Conservation (phyloP, 495 filamentous ascomycete species). For the Chaetomidium leptoderma region DNA sequence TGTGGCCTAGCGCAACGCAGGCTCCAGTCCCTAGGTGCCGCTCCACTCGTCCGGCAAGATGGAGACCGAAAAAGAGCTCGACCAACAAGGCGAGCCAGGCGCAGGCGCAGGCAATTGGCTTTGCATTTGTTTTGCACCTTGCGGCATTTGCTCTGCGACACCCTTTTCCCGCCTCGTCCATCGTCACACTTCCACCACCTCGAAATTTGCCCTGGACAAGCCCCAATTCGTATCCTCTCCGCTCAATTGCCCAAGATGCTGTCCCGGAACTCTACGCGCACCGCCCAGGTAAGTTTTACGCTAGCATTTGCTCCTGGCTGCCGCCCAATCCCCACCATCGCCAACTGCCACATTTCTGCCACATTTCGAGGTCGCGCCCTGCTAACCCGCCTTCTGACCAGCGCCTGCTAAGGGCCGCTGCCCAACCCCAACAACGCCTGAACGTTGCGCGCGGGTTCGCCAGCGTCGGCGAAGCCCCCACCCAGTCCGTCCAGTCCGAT, state of each 20-base stretch:
- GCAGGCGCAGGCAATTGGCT: slow-evolving; percentile 13
- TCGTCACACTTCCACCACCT: slow-evolving; percentile 8
- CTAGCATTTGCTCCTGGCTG: background rate
- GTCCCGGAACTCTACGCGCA: slow-evolving; percentile 54
- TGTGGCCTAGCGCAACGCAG: slow-evolving; percentile 14
- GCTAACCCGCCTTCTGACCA: slow-evolving; percentile 34
- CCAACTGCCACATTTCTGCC: background rate
- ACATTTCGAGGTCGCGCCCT: slow-evolving; percentile 17
- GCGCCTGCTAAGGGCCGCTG: slow-evolving; percentile 54
- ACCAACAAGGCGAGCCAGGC: slow-evolving; percentile 28
- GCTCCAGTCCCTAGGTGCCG: slow-evolving; percentile 3
- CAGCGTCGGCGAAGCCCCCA: slow-evolving; percentile 75
- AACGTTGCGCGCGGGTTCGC: slow-evolving; percentile 55
- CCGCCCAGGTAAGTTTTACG: slow-evolving; percentile 41
- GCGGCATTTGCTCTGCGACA: slow-evolving; percentile 32
- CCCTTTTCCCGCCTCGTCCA: slow-evolving; percentile 16
- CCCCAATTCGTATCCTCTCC: background rate
- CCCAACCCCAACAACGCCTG: slow-evolving; percentile 44
- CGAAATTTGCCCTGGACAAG: slow-evolving; percentile 5
- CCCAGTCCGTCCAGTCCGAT: slow-evolving; percentile 78
- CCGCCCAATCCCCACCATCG: slow-evolving; percentile 9
- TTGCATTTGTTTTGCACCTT: slow-evolving; percentile 21
- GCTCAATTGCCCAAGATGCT: slow-evolving; percentile 49
- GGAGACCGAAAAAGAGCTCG: slow-evolving; percentile 28
- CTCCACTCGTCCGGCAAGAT: slow-evolving; percentile 24